A percentile compares a stretch with the other conserved stretches of the same genome.
Evolutionary conservation across 129 eudicot genomes (phyloP).

Genomic region (Apium graveolens): DNA sequence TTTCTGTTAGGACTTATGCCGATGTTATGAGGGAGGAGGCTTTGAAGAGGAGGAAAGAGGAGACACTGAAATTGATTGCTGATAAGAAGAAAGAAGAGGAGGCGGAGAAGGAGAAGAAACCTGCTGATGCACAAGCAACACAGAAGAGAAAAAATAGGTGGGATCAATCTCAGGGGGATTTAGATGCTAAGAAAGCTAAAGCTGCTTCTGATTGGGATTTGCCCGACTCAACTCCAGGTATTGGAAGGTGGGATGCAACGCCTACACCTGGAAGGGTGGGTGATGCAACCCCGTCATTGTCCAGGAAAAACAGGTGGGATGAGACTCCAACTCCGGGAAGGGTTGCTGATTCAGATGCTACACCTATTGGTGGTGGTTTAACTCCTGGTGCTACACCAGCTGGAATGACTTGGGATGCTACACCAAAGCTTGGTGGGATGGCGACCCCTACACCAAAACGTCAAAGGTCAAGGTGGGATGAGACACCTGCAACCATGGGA

Average conservation of each 20-base stretch:
- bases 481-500: constrained; percentile 94
- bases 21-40: constrained; percentile 94
- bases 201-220: constrained; percentile 84
- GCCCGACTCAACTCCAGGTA: constrained; percentile 95
- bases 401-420: constrained; percentile 99
- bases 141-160: constrained; percentile 91
- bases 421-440: constrained; percentile 79
- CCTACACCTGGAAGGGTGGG: constrained; percentile 88
- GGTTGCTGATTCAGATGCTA: constrained; percentile 77
- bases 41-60: constrained; percentile 75
- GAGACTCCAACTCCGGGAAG: constrained; percentile 97
- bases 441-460: constrained; percentile 95
- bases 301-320: constrained; percentile 92
- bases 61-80: constrained; percentile 62
- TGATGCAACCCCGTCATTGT: constrained; percentile 80
- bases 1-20: constrained; percentile 73
- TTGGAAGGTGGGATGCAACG: constrained; percentile 98
- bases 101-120: constrained; percentile 45
- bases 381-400: constrained; percentile 99
- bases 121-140: constrained; percentile 38
- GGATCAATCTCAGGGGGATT: constrained; percentile 79
- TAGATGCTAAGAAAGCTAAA: constrained; percentile 53
- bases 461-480: constrained; percentile 98
- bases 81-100: constrained; percentile 74
- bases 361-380: constrained; percentile 87